Base-by-base conservation (phyloP, 2,329 filamentous ascomycete genomes). In the Coleophoma eucalyptorum region DNA sequence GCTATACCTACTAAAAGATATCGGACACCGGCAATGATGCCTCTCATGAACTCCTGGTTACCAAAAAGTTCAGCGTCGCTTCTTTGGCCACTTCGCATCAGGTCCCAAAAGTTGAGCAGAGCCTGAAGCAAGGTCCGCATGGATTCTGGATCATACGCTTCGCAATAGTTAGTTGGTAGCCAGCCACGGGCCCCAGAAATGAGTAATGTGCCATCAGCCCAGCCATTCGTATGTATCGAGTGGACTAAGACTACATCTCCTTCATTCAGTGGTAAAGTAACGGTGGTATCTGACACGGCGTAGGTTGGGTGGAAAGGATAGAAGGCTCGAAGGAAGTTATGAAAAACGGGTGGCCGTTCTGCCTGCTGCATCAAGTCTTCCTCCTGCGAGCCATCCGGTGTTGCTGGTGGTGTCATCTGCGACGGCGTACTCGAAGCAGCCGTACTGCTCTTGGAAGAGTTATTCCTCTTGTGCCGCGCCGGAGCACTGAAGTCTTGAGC, bases 111-210 rank as follows among this genome's bases (percentile, higher is more conserved):
- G 65, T 94, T 89, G 13, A 94, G 83, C 54, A 97, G 75, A 1
- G 92, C 90, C 61, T 90, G 91, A 34, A 99, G 76, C 19, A 99
- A 77, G 56, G 84, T 91, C 49, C 85, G 83, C 78, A 97, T 92
- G 56, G 91, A 85, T 19, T 90, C 83, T 43, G 93, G 90, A 58
- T 97, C 90, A 67, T 97, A 99, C 10, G 90, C 81, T 66, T 97
- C 92, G 74, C 94, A 99, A 68, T 97, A 99, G 69, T 99, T 99
- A 8, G 94, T 99, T 3, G 94, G 94, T 53, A 99, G 75, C 94
- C 94, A 99, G 55, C 94, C 94, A 59, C 94, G 81, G 46, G 88
- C 87, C 21, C 93, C 93, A 3, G 91, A 90, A 20, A 87, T 80
- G 54, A 99, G 73, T 38, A 97, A 76, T 1, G 94, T 99, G 47